Evolutionary conservation across 1,139 yeast species (phyloP).

Genomic region (Pichiaceae sp.): DNA sequence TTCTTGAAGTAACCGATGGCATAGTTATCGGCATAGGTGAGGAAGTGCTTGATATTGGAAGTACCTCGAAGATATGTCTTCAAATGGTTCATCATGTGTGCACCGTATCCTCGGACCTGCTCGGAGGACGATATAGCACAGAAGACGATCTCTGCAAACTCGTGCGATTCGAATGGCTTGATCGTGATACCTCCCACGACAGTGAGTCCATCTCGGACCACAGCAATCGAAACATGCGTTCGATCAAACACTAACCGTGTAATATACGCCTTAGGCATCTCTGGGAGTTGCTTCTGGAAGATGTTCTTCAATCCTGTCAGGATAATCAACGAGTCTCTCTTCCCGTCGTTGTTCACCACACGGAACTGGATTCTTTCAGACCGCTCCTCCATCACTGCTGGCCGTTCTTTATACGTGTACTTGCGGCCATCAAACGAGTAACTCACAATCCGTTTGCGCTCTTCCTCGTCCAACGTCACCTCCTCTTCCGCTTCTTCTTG

Average conservation of each 20-base stretch:
- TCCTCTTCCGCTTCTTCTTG: conserved; percentile 4
- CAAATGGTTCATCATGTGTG: conserved; percentile 94
- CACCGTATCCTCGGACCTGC: conserved; percentile 97
- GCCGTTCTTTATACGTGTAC: conserved; percentile 83
- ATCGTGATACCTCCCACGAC: conserved; percentile 98
- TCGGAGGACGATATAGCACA: conserved; percentile 97
- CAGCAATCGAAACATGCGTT: conserved; percentile 92
- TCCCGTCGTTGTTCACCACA: conserved; percentile 91
- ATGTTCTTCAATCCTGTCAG: conserved; percentile 92
- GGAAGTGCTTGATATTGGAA: conserved; percentile 74
- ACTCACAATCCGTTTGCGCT: conserved; percentile 40
- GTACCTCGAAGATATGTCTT: conserved; percentile 93
- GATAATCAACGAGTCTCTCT: conserved; percentile 80
- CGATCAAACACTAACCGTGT: conserved; percentile 91
- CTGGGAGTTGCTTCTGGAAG: conserved; percentile 94
- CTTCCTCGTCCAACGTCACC: conserved; percentile 31
- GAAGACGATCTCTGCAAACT: conserved; percentile 95
- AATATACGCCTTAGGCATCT: conserved; percentile 97
- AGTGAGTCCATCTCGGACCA: conserved; percentile 82
- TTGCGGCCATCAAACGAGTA: conserved; percentile 70
- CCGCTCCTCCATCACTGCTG: conserved; percentile 87
- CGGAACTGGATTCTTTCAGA: conserved; percentile 90
- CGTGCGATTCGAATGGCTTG: conserved; percentile 83
- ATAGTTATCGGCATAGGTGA: conserved; percentile 96
- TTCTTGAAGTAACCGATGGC: conserved; percentile 98